A percentile compares a stretch with the other conserved stretches of the same genome.
These are phyloP conservation scores for Lachnellula cervina DNA, from an alignment of 2,329 filamentous ascomycete species.

Conservation along the genomic window DNA sequence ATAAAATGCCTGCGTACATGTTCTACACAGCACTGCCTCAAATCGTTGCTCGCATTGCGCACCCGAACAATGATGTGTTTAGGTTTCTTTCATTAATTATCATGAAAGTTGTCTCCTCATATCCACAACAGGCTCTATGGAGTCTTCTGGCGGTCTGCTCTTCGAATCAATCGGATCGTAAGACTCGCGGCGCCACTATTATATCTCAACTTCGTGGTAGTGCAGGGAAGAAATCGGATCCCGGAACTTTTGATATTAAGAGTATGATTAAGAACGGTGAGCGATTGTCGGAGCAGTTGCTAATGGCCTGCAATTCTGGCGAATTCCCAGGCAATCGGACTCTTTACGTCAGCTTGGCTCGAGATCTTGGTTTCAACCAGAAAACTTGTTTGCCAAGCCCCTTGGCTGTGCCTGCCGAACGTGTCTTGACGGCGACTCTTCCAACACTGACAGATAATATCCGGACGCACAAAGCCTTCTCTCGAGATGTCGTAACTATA, in stretches of 20 bases:
- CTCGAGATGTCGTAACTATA: slow-evolving; percentile 80
- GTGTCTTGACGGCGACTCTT: slow-evolving; percentile 75
- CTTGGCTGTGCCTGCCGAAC: slow-evolving; percentile 84
- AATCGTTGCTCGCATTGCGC: slow-evolving; percentile 91
- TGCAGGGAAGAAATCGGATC: slow-evolving; percentile 48
- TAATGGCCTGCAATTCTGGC: slow-evolving; percentile 74
- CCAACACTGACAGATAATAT: slow-evolving; percentile 69
- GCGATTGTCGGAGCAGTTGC: slow-evolving; percentile 74
- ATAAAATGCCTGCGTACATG: slow-evolving; percentile 66
- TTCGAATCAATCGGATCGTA: slow-evolving; percentile 67
- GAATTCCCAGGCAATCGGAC: slow-evolving; percentile 64
- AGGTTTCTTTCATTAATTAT: slow-evolving; percentile 75
- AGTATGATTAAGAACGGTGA: slow-evolving; percentile 72
- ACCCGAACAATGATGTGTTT: slow-evolving; percentile 74
- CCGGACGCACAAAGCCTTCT: slow-evolving; percentile 79
- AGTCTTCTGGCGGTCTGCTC: slow-evolving; percentile 82
- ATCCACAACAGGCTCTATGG: slow-evolving; percentile 91
- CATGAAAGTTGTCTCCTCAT: slow-evolving; percentile 75
- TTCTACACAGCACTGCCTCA: slow-evolving; percentile 84
- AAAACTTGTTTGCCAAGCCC: slow-evolving; percentile 73
- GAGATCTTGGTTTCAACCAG: slow-evolving; percentile 78
- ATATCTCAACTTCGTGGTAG: slow-evolving; percentile 43
- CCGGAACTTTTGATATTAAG: slow-evolving; percentile 56
- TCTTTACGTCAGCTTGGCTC: slow-evolving; percentile 66
- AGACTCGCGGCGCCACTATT: slow-evolving; percentile 47